Conservation (phyloP, 140 eudicot genomes). For the Anethum foeniculum region DNA sequence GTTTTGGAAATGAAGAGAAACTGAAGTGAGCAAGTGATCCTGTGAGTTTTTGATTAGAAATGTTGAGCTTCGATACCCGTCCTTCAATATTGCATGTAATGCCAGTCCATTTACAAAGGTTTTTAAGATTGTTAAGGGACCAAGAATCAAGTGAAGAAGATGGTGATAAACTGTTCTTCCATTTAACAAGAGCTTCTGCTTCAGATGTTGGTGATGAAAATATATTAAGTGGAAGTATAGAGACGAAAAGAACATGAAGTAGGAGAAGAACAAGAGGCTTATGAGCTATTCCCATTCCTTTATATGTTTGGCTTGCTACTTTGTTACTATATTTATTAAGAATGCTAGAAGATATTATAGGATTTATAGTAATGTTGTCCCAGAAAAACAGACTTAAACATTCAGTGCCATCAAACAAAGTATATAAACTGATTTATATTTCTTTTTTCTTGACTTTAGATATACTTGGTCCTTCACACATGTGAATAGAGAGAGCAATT, state of each 20-base stretch:
- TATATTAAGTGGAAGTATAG: slow-evolving; percentile 23
- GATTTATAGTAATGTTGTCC: too few species aligned
- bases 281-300: slow-evolving; percentile 17
- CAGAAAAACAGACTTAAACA: too few species aligned
- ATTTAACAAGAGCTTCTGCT: slow-evolving; percentile 3
- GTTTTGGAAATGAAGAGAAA: slow-evolving; percentile 5
- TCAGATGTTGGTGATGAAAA: slow-evolving; percentile 17
- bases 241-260: slow-evolving; percentile 22
- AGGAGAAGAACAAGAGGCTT: slow-evolving; percentile 12
- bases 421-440: too few species aligned
- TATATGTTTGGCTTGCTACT: background rate
- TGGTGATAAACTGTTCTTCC: slow-evolving; percentile 23
- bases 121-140: slow-evolving; percentile 29
- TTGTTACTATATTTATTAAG: background rate
- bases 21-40: slow-evolving; percentile 37
- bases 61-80: slow-evolving; percentile 21
- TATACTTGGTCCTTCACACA: too few species aligned
- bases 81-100: slow-evolving; percentile 34
- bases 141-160: slow-evolving; percentile 49
- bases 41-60: slow-evolving; percentile 24
- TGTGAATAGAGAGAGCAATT: too few species aligned
- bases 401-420: too few species aligned
- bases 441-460: too few species aligned
- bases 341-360: too few species aligned
- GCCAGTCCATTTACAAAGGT: slow-evolving; percentile 46